Base-by-base conservation (phyloP, 2,329 filamentous ascomycete species). In the Stachybotrys elegans region DNA sequence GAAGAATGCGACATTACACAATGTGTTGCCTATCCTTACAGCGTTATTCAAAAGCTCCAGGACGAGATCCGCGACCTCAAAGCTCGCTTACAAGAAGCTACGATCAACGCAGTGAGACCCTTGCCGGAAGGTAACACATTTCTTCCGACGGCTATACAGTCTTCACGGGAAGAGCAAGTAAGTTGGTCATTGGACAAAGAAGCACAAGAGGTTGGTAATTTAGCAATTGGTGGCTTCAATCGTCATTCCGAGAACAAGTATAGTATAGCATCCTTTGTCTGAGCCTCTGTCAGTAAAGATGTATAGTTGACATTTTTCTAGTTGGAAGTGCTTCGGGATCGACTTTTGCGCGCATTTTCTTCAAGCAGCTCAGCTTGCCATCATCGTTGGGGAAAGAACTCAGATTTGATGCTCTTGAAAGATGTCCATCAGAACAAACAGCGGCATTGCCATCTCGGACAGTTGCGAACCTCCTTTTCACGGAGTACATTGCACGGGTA, bases 311-410 rank as follows among this genome's bases (percentile, higher is more conserved):
- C n/a, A n/a, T n/a, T n/a, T n/a, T n/a, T n/a, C 12, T 7, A 57
- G 54, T 55, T 22, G 53, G 52, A 2, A 55, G 51, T 22, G 52
- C 53, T 12, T 46, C 53, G 9, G 54, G 53, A 3, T 56, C 54
- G 23, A 57, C 54, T 4, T 57, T 55, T 43, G 51, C 52, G 7
- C 52, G 54, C 4, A 56, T 55, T 12, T 56, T 57, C 37, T 56
- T 56, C 45, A 56, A 54, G 34, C 51, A 55, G 17, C 44, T 57
- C 13, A 40, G 52, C 14, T 38, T 57, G 8, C 20, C 9, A 12
- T 35, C 43, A 6, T n/a, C 44, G 9, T 13, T 25, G 21, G 16
- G 5, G 19, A 39, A 20, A 12, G 8, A 12, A 7, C 25, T 19
- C 4, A 16, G 23, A 4, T 39, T 38, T 13, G 20, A 29, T 2